phyloP scores from a whole-genome alignment of 2,329 filamentous ascomycete species.

The Fusarium oligoseptatum region DNA sequence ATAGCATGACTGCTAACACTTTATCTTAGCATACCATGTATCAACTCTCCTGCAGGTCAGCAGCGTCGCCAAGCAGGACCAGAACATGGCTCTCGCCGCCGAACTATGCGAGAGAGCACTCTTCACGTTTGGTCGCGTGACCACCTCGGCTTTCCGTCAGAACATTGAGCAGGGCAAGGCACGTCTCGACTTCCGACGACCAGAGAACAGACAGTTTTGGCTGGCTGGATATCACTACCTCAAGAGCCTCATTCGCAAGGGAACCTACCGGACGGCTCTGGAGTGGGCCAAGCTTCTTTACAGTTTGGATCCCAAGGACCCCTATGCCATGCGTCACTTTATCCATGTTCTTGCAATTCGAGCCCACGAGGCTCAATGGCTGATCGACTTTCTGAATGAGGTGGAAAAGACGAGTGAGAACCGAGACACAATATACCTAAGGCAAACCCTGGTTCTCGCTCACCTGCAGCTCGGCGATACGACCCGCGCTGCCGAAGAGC shows the following conservation, averaged over 20 bases:
- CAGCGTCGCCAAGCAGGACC: conserved; percentile 90
- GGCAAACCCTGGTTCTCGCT: conserved; percentile 82
- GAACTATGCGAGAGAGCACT: conserved; percentile 92
- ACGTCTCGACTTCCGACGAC: conserved; percentile 81
- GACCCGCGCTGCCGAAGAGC: conserved; percentile 72
- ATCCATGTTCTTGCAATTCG: conserved; percentile 89
- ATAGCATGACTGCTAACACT: not conserved
- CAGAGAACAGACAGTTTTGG: conserved; percentile 94
- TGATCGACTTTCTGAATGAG: conserved; percentile 75
- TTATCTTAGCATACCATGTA: conserved; percentile 80
- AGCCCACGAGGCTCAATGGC: conserved; percentile 80
- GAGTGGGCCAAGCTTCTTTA: conserved; percentile 93
- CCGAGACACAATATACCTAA: conserved; percentile 73
- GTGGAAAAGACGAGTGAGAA: conserved; percentile 52
- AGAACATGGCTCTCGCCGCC: conserved; percentile 86
- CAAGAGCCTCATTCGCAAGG: conserved; percentile 85
- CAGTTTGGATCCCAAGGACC: conserved; percentile 80
- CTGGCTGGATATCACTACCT: conserved; percentile 92
- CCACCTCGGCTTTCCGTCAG: conserved; percentile 84
- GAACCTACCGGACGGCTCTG: conserved; percentile 92
- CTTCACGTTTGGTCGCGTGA: conserved; percentile 92
- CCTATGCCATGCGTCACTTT: conserved; percentile 84
- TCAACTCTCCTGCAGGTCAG: conserved; percentile 94
- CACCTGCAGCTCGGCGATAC: conserved; percentile 77
- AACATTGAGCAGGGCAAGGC: conserved; percentile 83